Percentiles rank a stretch among this genome's conserved stretches.
These are phyloP conservation scores for Nasturtium officinale DNA, from an alignment of 345 rosid species.

Conservation along the genomic window DNA sequence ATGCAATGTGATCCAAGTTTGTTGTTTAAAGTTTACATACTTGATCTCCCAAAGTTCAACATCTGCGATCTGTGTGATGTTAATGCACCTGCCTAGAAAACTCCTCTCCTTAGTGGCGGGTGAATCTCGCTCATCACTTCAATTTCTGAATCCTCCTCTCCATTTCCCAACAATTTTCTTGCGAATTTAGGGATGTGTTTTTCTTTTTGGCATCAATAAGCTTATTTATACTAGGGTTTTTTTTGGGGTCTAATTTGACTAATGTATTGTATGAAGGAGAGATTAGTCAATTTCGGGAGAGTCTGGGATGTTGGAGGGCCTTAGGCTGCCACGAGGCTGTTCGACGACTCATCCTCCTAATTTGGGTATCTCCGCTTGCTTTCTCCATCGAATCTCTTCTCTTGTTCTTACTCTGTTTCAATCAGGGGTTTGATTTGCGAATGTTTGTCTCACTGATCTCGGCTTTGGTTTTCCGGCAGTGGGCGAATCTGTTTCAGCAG, in stretches of 20 bases:
- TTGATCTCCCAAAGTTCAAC: slow-evolving; percentile 83
- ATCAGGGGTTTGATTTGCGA: slow-evolving; percentile 43
- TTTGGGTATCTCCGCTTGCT: slow-evolving; percentile 21
- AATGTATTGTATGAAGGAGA: not conserved
- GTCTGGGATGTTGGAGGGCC: slow-evolving; percentile 22
- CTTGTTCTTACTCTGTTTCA: slow-evolving; percentile 23
- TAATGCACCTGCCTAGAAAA: slow-evolving; percentile 62
- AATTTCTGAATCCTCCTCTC: slow-evolving; percentile 42
- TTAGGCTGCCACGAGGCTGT: slow-evolving; percentile 40
- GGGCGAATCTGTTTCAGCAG: slow-evolving; percentile 25
- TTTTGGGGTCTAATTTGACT: not conserved
- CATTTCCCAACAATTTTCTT: not conserved
- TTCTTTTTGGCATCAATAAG: not conserved
- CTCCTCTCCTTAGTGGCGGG: slow-evolving; percentile 40
- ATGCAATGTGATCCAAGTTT: not conserved
- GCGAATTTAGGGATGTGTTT: not conserved
- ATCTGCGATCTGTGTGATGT: slow-evolving; percentile 62
- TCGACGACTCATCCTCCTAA: slow-evolving; percentile 34
- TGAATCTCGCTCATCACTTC: slow-evolving; percentile 91
- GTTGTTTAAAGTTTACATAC: slow-evolving; percentile 23
- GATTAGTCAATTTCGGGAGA: slow-evolving; percentile 25
- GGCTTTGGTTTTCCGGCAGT: slow-evolving; percentile 56
- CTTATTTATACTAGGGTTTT: no score
- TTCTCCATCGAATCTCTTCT: slow-evolving; percentile 34
- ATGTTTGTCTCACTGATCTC: slow-evolving; percentile 62